Base-by-base conservation (phyloP, 805 yeast species). In the Sporopachydermia quercuum region DNA sequence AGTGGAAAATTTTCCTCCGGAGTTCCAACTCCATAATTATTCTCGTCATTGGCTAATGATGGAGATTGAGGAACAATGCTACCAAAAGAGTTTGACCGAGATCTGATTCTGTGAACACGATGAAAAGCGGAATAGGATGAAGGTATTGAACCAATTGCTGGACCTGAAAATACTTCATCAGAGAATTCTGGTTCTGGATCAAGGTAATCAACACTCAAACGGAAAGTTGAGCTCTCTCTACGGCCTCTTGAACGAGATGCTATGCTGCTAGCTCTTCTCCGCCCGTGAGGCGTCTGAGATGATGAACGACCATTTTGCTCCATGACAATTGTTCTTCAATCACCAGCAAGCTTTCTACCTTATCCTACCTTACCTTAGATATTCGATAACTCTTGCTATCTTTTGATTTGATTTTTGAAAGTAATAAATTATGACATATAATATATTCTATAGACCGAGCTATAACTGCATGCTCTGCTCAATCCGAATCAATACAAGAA, bases 71-170 rank as follows among this genome's bases (percentile, higher is more conserved):
- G 30, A 8, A 23, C n/a, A n/a, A 23, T 8, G 30, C 30, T 23
- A 8, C 30, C 30, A n/a, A 23, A 8, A 8, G 30, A 23, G 11
- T 39, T 48, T 38, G 43, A 41, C 16, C 48, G 18, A n/a, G 53
- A 46, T 13, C 42, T 33, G 4, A 37, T 23, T 30, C 49, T 38
- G 15, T 49, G 54, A 43, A 40, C 45, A 46, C 73, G 76, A 50
- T 78, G 86, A 48, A 78, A 72, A 8, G 80, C 65, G 4, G 82
- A 66, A 47, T 78, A 74, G 2, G 85, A 76, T 15, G 81, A 72
- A 3, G 86, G 86, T 19, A 78, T 68, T 18, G 76, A 68, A 46
- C 76, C 82, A 2, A 79, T 70, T 0, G 78, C 77, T 2, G 83
- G 84, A 14, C 86, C 86, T 3, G 82, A 71, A 53, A 63, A 78